Base-by-base conservation (phyloP, 306 rosid genomes). In the Begonia peltatifolia region DNA sequence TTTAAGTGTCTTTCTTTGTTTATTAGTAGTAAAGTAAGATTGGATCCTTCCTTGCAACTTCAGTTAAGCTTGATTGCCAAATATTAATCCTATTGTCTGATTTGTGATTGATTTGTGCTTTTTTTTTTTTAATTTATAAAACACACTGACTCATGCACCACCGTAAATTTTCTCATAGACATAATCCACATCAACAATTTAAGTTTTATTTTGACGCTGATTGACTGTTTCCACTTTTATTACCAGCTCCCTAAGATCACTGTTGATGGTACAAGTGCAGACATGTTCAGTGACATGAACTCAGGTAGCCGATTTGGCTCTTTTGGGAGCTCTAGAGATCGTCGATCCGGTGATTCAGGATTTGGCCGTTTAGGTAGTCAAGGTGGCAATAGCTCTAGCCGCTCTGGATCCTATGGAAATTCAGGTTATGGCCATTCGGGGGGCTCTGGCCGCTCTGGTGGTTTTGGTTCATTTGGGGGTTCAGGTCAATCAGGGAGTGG, bases 171-270 rank as follows among this genome's bases (percentile, higher is more conserved):
- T 20, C 23, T 30, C 9, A 30, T 30, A 30, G 38, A 30, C 38
- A 30, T 30, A 30, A 30, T 30, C 38, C 9, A 9, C 38, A 30
- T 30, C 38, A 30, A 5, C 9, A 30, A 30, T 30, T 30, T 30
- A 30, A 30, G 38, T 20, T 20, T 20, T 20, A 20, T 20, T 2
- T 20, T 2, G 23, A 20, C 23, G 4, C 23, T 20, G 23, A 20
- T 20, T 20, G 23, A 20, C 23, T 17, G 9, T 46, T 59, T 60
- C 58, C 63, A 63, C 54, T 47, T 36, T 65, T 46, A 66, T 74
- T 60, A 68, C 63, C 84, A 92, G 99, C 82, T 92, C 23, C 89
- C 96, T 5, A 70, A 43, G 46, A 79, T 90, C 58, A 63, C 87
- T 42, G 83, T 66, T 58, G 94, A 79, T 42, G 63, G 79, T 50